Evolutionary conservation across 2,329 filamentous ascomycete genomes (phyloP).

Genomic region (Neurospora sp.): DNA sequence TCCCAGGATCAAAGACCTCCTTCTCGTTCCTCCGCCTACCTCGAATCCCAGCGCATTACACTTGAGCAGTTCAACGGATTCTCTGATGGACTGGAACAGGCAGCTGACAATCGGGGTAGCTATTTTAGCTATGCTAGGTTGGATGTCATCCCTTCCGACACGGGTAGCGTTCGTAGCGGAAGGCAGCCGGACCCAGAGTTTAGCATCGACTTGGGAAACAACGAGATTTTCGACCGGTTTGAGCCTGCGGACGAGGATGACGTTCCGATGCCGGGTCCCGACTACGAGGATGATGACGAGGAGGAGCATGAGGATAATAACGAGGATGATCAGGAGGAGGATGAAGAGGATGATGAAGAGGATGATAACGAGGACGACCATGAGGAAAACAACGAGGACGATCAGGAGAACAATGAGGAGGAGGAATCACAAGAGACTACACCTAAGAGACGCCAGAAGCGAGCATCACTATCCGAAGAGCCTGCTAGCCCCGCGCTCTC

Average conservation of each 20-base stretch:
- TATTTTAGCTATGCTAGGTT: slow-evolving; percentile 22
- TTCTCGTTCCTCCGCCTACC: background rate
- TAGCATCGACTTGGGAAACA: slow-evolving; percentile 24
- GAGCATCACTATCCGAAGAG: background rate
- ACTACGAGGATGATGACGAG: background rate
- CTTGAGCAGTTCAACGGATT: slow-evolving; percentile 17
- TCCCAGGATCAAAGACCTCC: slow-evolving; percentile 5
- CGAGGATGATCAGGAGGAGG: background rate
- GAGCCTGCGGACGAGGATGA: slow-evolving; percentile 1
- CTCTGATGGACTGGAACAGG: slow-evolving; percentile 11
- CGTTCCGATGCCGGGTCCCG: background rate
- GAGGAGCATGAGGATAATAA: background rate
- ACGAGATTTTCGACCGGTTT: slow-evolving; percentile 17
- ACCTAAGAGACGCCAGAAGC: background rate
- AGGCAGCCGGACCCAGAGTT: slow-evolving; percentile 38
- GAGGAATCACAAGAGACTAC: background rate
- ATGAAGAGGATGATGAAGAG: background rate
- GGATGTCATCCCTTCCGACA: slow-evolving; percentile 25
- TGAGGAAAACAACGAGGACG: background rate
- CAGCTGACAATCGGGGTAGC: slow-evolving; percentile 8
- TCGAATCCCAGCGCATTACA: slow-evolving; percentile 14
- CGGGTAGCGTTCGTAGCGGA: slow-evolving; percentile 35
- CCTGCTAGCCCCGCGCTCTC: background rate
- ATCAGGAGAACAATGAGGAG: background rate
- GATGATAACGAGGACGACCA: background rate